These are phyloP conservation scores for Nicotiana obtusifolia DNA, from an alignment of 257 asterid genomes.

Conservation along the genomic window DNA sequence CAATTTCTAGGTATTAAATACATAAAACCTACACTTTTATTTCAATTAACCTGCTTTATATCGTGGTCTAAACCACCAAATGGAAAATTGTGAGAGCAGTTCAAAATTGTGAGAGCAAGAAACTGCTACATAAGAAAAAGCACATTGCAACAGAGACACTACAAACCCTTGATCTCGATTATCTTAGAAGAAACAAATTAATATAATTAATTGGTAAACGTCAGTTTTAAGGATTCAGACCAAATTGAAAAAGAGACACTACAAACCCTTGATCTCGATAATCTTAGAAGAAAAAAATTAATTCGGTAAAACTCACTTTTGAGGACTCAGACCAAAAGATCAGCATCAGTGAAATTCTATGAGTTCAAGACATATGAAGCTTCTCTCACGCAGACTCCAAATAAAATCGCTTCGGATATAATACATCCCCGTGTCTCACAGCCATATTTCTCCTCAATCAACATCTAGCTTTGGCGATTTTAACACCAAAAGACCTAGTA, in stretches of 20 bases:
- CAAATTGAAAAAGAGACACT: neutral
- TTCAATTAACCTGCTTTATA: too few species aligned
- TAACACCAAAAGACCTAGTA: neutral
- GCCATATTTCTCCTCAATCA: neutral
- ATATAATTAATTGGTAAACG: too few species aligned
- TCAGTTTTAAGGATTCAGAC: too few species aligned
- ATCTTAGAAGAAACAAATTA: neutral
- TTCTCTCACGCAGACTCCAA: neutral
- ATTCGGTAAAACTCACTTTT: neutral
- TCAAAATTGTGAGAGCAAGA: too few species aligned
- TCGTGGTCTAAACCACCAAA: too few species aligned
- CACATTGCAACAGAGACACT: neutral
- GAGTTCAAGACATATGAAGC: neutral
- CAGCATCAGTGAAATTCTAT: neutral
- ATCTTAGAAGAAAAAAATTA: neutral
- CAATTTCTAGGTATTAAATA: too few species aligned
- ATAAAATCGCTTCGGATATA: neutral
- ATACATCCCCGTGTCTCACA: neutral
- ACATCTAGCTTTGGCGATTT: neutral
- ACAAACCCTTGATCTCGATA: neutral
- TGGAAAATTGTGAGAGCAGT: too few species aligned
- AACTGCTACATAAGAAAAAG: neutral
- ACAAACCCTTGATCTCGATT: neutral
- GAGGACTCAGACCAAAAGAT: neutral
- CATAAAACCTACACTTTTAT: too few species aligned